phyloP scores from a whole-genome alignment of 2,329 filamentous ascomycete genomes.

The Diaporthe vexans region DNA sequence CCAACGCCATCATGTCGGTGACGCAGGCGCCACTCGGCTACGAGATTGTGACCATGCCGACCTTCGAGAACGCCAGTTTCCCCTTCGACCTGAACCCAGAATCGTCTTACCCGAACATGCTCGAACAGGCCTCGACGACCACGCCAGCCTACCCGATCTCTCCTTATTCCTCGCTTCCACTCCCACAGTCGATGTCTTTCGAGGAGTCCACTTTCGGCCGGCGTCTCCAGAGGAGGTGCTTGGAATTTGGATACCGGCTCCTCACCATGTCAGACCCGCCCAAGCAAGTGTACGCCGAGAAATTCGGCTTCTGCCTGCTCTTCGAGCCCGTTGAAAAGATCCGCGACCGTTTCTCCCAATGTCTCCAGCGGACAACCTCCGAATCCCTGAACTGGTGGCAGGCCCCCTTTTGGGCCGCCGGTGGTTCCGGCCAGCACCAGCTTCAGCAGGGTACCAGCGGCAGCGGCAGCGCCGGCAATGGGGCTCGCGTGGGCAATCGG shows the following conservation, averaged over 20 bases:
- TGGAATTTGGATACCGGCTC: slow-evolving; percentile 74
- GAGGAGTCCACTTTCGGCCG: slow-evolving; percentile 79
- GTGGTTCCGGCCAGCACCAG: slow-evolving; percentile 39
- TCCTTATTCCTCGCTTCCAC: slow-evolving; percentile 54
- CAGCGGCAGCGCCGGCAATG: background rate
- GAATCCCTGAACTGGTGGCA: slow-evolving; percentile 40
- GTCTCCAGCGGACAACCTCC: slow-evolving; percentile 17
- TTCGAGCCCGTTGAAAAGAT: slow-evolving; percentile 41
- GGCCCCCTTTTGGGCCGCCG: slow-evolving; percentile 39
- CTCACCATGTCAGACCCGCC: slow-evolving; percentile 56
- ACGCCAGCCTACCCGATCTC: slow-evolving; percentile 41
- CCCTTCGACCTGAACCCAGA: slow-evolving; percentile 54
- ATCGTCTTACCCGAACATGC: slow-evolving; percentile 44
- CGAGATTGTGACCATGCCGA: slow-evolving; percentile 66
- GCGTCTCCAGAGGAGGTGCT: slow-evolving; percentile 74
- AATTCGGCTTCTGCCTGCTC: slow-evolving; percentile 42
- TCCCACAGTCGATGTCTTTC: slow-evolving; percentile 70
- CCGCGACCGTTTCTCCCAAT: slow-evolving; percentile 26
- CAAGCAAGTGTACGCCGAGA: slow-evolving; percentile 28
- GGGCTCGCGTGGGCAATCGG: slow-evolving; percentile 54
- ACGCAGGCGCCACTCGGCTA: slow-evolving; percentile 49
- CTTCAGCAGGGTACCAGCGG: background rate
- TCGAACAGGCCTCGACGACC: slow-evolving; percentile 44
- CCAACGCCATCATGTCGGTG: slow-evolving; percentile 32
- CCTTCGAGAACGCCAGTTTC: slow-evolving; percentile 68